Evolutionary conservation across 2,329 filamentous ascomycete species (phyloP).

Genomic region (Calonectria multiphialidica): DNA sequence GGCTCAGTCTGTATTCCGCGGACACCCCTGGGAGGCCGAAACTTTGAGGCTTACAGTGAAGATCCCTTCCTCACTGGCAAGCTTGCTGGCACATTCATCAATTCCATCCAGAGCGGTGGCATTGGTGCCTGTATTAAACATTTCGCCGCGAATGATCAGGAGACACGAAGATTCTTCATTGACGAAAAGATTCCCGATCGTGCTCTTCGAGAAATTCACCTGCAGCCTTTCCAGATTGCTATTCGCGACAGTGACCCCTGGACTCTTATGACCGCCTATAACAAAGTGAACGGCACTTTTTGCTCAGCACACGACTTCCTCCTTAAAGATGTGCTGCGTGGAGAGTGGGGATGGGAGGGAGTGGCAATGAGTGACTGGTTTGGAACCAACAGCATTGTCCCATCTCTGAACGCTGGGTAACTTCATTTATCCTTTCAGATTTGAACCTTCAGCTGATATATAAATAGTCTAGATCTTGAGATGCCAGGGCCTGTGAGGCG

Average conservation of each 20-base stretch:
- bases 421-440: too few species aligned
- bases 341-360: slow-evolving; percentile 58
- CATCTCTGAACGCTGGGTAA: slow-evolving; percentile 44
- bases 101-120: slow-evolving; percentile 50
- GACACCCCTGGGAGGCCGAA: slow-evolving; percentile 52
- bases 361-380: slow-evolving; percentile 61
- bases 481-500: slow-evolving; percentile 30
- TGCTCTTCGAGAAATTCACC: slow-evolving; percentile 49
- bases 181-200: slow-evolving; percentile 28
- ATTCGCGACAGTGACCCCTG: slow-evolving; percentile 53
- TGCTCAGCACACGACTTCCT: slow-evolving; percentile 53
- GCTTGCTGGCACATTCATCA: slow-evolving; percentile 45
- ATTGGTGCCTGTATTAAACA: slow-evolving; percentile 56
- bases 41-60: slow-evolving; percentile 55
- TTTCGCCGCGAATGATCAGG: slow-evolving; percentile 53
- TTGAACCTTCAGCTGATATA: background rate
- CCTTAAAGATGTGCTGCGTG: slow-evolving; percentile 53
- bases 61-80: slow-evolving; percentile 54
- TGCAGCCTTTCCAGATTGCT: slow-evolving; percentile 57
- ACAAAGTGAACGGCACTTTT: slow-evolving; percentile 57
- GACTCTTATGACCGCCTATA: slow-evolving; percentile 58
- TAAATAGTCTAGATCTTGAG: slow-evolving; percentile 22
- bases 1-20: slow-evolving; percentile 22
- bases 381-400: slow-evolving; percentile 39
- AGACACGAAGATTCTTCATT: slow-evolving; percentile 26